Conservation (phyloP, 176 grass and related monocot genomes). For the Triticum monococcum region DNA sequence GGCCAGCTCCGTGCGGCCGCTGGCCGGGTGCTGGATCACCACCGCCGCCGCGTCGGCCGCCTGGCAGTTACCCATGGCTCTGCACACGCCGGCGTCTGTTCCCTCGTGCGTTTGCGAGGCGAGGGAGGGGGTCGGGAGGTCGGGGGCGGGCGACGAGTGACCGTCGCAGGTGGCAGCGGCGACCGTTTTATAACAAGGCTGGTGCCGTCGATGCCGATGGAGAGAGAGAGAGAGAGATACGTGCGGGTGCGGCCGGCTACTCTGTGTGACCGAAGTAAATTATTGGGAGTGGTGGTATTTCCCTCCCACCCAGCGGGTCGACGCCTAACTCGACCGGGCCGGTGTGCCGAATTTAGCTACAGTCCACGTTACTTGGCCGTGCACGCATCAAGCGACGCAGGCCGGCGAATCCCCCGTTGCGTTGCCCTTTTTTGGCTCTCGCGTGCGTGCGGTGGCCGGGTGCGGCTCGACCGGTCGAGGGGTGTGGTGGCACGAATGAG, state of each 20-base stretch:
- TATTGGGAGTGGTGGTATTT: neutral
- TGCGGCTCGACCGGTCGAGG: slow-evolving; percentile 1
- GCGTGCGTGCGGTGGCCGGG: neutral
- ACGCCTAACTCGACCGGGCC: slow-evolving; percentile 13
- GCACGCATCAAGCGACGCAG: neutral
- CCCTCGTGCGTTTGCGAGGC: neutral
- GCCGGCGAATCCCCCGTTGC: neutral
- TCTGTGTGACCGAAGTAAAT: neutral
- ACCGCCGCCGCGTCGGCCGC: slow-evolving; percentile 77
- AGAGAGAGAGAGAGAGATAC: neutral
- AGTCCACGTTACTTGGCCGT: neutral
- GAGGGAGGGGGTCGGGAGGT: neutral
- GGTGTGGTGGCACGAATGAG: neutral
- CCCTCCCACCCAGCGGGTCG: neutral
- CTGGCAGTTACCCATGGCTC: slow-evolving; percentile 86
- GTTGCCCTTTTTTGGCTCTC: neutral
- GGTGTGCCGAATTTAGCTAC: slow-evolving; percentile 14
- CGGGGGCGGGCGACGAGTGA: neutral
- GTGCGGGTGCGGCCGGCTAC: neutral
- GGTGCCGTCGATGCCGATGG: neutral
- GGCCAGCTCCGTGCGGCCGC: slow-evolving; percentile 60
- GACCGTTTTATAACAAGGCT: slow-evolving; percentile 25
- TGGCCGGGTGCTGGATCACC: slow-evolving; percentile 74
- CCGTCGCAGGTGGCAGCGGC: slow-evolving; percentile 17
- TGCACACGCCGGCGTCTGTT: neutral